Percentiles rank a stretch among this genome's conserved stretches.
Conservation (phyloP, 2,329 filamentous ascomycete genomes). For the Cryphonectria parasitica region DNA sequence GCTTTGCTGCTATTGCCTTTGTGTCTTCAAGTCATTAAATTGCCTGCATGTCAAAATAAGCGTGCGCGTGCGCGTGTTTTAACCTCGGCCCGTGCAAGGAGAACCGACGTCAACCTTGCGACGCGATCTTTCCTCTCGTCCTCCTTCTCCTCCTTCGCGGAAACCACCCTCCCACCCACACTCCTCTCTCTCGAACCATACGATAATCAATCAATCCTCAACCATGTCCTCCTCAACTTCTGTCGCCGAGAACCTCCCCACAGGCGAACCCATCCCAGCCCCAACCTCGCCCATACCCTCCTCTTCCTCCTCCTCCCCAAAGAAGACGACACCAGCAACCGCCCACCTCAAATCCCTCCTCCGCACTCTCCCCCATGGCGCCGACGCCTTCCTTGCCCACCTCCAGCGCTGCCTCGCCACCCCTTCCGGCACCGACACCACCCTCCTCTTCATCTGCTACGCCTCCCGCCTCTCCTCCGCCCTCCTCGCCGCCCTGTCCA, state of each 20-base stretch:
- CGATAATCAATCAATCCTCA: neutral
- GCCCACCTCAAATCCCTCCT: conserved; percentile 34
- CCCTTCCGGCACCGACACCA: conserved; percentile 69
- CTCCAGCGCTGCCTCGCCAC: conserved; percentile 68
- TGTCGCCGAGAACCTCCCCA: conserved; percentile 37
- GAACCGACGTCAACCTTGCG: neutral
- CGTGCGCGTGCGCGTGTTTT: neutral
- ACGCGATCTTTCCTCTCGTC: neutral
- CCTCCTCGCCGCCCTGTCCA: conserved; percentile 55
- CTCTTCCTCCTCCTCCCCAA: conserved; percentile 33
- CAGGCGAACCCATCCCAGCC: conserved; percentile 42
- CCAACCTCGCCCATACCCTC: conserved; percentile 30
- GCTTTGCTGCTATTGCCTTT: neutral
- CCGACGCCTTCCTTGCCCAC: conserved; percentile 59
- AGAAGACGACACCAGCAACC: neutral
- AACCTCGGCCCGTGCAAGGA: neutral
- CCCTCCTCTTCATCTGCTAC: conserved; percentile 73
- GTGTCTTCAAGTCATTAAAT: too few relatives aligned
- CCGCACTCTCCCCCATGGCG: conserved; percentile 43
- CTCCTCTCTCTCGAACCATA: neutral
- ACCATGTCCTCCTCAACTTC: conserved; percentile 27
- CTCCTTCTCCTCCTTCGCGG: neutral
- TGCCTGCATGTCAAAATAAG: neutral
- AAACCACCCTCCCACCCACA: neutral
- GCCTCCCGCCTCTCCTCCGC: conserved; percentile 59